These are phyloP conservation scores for Cryptococcus wingfieldii DNA, from an alignment of 1,284 basidiomycete species.

Conservation along the genomic window DNA sequence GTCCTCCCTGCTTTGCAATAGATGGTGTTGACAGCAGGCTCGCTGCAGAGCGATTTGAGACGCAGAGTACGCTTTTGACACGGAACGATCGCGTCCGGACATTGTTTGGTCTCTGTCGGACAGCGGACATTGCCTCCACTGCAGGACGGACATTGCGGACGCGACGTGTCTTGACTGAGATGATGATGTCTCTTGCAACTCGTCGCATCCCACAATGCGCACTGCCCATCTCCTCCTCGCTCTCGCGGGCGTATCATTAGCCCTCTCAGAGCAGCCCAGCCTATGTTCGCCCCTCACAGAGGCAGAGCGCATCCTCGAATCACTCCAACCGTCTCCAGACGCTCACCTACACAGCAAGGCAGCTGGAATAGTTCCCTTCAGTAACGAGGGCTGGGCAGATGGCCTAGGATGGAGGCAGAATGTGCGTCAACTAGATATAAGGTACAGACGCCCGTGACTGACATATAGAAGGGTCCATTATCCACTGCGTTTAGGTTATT, in stretches of 20 bases:
- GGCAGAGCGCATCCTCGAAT: slow-evolving; percentile 24
- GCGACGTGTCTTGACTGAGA: no score
- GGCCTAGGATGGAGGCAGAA: slow-evolving; percentile 38
- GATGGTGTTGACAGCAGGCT: neutral
- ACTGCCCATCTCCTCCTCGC: no score
- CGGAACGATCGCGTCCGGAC: no score
- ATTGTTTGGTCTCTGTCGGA: no score
- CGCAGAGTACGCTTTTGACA: no score
- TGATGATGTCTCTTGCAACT: no score
- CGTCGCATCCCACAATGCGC: no score
- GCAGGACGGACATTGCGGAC: no score
- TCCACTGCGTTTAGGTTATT: slow-evolving; percentile 35
- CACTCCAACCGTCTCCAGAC: slow-evolving; percentile 23
- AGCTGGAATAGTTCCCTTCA: slow-evolving; percentile 15
- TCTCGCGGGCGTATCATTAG: no score
- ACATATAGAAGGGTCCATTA: slow-evolving; percentile 31
- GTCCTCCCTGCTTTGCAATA: neutral
- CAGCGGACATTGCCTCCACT: no score
- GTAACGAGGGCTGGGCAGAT: slow-evolving; percentile 27
- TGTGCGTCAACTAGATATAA: slow-evolving; percentile 4
- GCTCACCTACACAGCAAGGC: slow-evolving; percentile 29
- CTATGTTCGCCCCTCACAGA: slow-evolving; percentile 28
- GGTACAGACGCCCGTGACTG: neutral
- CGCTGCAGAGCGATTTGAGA: neutral
- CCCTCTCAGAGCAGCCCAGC: no score